phyloP scores from a whole-genome alignment of 768 basidiomycete genomes.

The Boletus sp. region DNA sequence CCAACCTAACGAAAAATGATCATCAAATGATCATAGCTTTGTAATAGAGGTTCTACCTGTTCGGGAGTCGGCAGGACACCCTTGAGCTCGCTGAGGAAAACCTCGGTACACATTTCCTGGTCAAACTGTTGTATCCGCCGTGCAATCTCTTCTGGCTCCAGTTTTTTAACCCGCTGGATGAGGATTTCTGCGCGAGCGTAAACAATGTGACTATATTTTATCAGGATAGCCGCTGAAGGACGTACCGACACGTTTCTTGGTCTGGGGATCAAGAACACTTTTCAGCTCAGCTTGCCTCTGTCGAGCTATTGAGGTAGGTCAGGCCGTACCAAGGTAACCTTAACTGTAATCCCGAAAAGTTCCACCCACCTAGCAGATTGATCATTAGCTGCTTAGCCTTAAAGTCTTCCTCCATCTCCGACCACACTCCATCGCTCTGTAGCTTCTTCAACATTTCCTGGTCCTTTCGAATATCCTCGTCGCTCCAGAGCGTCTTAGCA shows the following conservation, averaged over 20 bases:
- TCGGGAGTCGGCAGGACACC: conserved; percentile 89
- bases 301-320: conserved; percentile 48
- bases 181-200: conserved; percentile 68
- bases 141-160: conserved; percentile 86
- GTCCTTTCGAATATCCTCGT: conserved; percentile 63
- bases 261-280: conserved; percentile 87
- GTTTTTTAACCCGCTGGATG: conserved; percentile 80
- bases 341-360: neutral
- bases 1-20: conserved; percentile 54
- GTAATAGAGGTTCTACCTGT: conserved; percentile 48
- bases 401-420: conserved; percentile 97
- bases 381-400: conserved; percentile 94
- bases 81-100: conserved; percentile 87
- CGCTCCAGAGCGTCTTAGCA: conserved; percentile 81
- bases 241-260: conserved; percentile 92
- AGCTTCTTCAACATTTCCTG: conserved; percentile 80
- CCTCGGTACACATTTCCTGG: conserved; percentile 79
- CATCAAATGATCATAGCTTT: neutral
- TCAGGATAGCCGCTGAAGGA: conserved; percentile 9
- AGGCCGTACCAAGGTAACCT: conserved; percentile 2
- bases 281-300: conserved; percentile 87
- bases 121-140: conserved; percentile 85
- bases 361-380: conserved; percentile 71
- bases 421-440: conserved; percentile 84
- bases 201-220: neutral